Evolutionary conservation across 345 rosid genomes (phyloP).

Genomic region (Camelina sativa): DNA sequence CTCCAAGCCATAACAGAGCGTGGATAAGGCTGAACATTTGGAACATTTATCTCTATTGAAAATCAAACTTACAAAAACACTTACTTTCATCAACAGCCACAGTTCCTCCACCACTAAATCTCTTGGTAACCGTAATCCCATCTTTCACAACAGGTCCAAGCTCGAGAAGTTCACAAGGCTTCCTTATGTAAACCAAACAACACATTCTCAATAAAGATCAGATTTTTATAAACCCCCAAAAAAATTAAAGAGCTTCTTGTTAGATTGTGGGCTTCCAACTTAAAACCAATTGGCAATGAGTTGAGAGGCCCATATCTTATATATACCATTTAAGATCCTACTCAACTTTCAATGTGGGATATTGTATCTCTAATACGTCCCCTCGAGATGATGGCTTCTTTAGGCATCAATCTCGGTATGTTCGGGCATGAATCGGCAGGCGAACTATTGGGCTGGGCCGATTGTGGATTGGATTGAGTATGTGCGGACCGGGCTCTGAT

Average conservation of each 20-base stretch:
- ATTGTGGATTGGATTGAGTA: too few species aligned
- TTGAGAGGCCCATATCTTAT: too few species aligned
- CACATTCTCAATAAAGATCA: neutral
- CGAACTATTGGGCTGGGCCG: too few species aligned
- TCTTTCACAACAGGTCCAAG: slow-evolving; percentile 60
- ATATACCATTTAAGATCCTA: too few species aligned
- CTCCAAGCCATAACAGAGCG: slow-evolving; percentile 71
- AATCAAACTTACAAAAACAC: slow-evolving; percentile 77
- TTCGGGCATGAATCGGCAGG: too few species aligned
- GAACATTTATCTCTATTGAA: slow-evolving; percentile 72
- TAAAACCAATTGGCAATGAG: too few species aligned
- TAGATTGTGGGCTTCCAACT: too few species aligned
- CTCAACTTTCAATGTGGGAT: too few species aligned
- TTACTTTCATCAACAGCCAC: slow-evolving; percentile 76
- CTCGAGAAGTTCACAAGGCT: slow-evolving; percentile 76
- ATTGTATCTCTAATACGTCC: too few species aligned
- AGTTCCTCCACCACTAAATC: slow-evolving; percentile 94
- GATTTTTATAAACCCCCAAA: neutral
- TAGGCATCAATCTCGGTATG: too few species aligned
- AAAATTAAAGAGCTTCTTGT: slow-evolving; percentile 8
- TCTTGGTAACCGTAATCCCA: slow-evolving; percentile 67
- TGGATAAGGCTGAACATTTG: slow-evolving; percentile 80
- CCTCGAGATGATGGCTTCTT: too few species aligned
- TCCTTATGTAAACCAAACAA: slow-evolving; percentile 49
- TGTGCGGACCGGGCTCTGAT: too few species aligned